These are phyloP conservation scores for Vicia villosa DNA, from an alignment of 306 rosid genomes.

Conservation along the genomic window DNA sequence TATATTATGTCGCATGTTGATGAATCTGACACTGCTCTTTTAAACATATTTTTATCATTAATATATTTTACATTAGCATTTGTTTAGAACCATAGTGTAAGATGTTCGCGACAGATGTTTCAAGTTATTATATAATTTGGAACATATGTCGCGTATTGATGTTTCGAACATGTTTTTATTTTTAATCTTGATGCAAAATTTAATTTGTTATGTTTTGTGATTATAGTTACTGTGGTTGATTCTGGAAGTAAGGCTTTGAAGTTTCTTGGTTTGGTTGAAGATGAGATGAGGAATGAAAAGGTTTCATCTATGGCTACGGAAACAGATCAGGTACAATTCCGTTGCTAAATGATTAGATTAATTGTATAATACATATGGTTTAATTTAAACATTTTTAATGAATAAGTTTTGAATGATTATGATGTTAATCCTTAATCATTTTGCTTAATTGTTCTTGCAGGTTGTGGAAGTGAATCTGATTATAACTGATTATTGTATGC, in stretches of 20 bases:
- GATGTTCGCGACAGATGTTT: too few relatives aligned
- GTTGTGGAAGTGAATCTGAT: slow-evolving; percentile 73
- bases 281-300: slow-evolving; percentile 42
- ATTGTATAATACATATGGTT: neutral
- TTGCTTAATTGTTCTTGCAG: slow-evolving; percentile 35
- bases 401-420: slow-evolving; percentile 15
- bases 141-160: too few relatives aligned
- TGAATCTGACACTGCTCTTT: too few relatives aligned
- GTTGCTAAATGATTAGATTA: neutral
- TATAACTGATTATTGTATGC: slow-evolving; percentile 92
- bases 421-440: slow-evolving; percentile 28
- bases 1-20: too few relatives aligned
- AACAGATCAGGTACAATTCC: slow-evolving; percentile 47
- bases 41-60: too few relatives aligned
- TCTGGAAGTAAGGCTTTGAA: slow-evolving; percentile 80
- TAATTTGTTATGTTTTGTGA: slow-evolving; percentile 1
- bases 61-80: too few relatives aligned
- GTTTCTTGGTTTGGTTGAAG: slow-evolving; percentile 67
- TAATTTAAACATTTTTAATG: neutral
- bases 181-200: slow-evolving; percentile 4
- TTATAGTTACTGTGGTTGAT: slow-evolving; percentile 78
- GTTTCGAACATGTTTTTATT: too few relatives aligned
- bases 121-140: too few relatives aligned
- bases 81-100: too few relatives aligned
- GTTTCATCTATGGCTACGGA: slow-evolving; percentile 38